Conservation (phyloP, 129 eudicot genomes). For the carrot (Daucus carota) region DNA sequence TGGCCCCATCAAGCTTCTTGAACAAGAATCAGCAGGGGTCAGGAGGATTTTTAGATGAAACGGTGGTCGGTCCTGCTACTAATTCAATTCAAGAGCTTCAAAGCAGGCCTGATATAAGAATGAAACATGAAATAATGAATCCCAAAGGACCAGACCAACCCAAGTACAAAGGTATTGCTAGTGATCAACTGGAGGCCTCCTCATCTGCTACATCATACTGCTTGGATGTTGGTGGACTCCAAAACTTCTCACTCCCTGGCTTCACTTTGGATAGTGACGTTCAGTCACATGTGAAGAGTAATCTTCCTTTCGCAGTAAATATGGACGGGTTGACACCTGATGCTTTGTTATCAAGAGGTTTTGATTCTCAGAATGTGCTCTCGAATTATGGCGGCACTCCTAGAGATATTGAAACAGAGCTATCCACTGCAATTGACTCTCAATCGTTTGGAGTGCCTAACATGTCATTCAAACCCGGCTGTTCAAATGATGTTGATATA, state of each 20-base stretch:
- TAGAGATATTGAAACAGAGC: constrained; percentile 66
- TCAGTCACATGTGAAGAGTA: constrained; percentile 59
- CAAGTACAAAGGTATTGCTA: constrained; percentile 39
- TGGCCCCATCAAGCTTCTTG: constrained; percentile 37
- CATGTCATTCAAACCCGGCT: constrained; percentile 70
- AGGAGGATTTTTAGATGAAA: constrained; percentile 24
- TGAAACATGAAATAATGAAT: constrained; percentile 39
- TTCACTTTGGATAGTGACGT: constrained; percentile 70
- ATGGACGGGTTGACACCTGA: constrained; percentile 76
- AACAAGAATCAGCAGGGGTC: constrained; percentile 42
- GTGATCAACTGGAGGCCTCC: constrained; percentile 57
- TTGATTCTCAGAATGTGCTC: constrained; percentile 76
- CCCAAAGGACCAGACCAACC: constrained; percentile 49
- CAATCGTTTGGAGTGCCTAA: constrained; percentile 69
- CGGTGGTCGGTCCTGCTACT: constrained; percentile 31
- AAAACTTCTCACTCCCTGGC: constrained; percentile 51
- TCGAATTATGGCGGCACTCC: constrained; percentile 46
- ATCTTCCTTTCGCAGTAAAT: constrained; percentile 43
- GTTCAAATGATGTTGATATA: constrained; percentile 54
- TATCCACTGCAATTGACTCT: constrained; percentile 64
- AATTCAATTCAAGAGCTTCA: constrained; percentile 47
- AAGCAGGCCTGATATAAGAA: constrained; percentile 39
- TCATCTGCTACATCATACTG: constrained; percentile 85
- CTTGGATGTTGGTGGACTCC: constrained; percentile 60
- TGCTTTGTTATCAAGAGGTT: constrained; percentile 88